A percentile compares a stretch with the other conserved stretches of the same genome.
These are phyloP conservation scores for Naganishia antarctica DNA, from an alignment of 768 basidiomycete genomes.

Conservation along the genomic window DNA sequence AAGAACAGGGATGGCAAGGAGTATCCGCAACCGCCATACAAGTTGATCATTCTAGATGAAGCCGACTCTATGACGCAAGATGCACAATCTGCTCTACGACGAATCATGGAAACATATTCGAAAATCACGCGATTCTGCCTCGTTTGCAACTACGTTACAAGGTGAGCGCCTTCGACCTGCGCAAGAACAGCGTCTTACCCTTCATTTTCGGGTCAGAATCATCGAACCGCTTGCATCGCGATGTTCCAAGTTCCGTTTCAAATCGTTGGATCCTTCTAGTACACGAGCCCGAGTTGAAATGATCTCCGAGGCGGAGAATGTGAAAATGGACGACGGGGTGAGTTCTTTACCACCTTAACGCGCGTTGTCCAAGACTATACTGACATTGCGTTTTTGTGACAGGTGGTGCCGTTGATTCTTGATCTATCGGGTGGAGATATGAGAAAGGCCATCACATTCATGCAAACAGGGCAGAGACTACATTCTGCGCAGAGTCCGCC, in stretches of 20 bases:
- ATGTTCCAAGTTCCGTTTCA: constrained; percentile 98
- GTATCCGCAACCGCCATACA: constrained; percentile 96
- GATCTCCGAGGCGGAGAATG: constrained; percentile 71
- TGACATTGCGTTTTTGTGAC: neutral
- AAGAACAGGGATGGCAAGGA: constrained; percentile 53
- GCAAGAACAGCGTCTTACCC: neutral
- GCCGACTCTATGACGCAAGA: constrained; percentile 99
- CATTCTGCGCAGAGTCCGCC: constrained; percentile 69
- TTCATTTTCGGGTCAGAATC: constrained; percentile 58
- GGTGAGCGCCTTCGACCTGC: constrained; percentile 54
- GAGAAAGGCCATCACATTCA: constrained; percentile 91
- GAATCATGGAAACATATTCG: constrained; percentile 99
- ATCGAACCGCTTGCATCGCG: constrained; percentile 98
- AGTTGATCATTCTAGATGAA: constrained; percentile 97
- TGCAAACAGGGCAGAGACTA: constrained; percentile 89
- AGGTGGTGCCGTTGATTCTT: constrained; percentile 45
- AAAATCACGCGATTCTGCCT: constrained; percentile 95
- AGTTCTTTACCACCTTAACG: constrained; percentile 23
- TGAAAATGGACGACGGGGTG: constrained; percentile 53
- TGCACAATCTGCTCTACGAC: constrained; percentile 87
- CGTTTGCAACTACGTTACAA: constrained; percentile 97
- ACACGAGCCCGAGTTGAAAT: constrained; percentile 68
- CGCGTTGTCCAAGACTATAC: neutral
- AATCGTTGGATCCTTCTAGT: constrained; percentile 75
- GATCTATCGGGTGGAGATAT: constrained; percentile 76